Evolutionary conservation across 495 filamentous ascomycete genomes (phyloP), one percentile per base, ranked within the genome.

Genomic region (Lepraria neglecta): DNA sequence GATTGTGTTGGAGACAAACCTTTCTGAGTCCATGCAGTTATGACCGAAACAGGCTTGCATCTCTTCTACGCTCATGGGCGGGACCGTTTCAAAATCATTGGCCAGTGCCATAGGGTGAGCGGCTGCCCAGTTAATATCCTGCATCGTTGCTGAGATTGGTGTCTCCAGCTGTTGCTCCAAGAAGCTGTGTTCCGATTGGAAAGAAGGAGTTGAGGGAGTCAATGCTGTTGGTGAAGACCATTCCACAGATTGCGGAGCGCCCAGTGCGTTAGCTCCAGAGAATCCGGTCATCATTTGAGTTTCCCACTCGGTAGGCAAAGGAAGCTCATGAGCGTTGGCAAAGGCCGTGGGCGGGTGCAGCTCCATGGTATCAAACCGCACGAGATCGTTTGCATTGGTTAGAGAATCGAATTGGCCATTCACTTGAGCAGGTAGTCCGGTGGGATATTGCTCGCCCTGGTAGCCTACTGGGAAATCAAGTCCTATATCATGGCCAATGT

Each of bases 181-280:
- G 38, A 19, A 59, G 40, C 64, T 63, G 43, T 61, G 43, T 59
- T 58, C 58, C n/a, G 65, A 67, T 30, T 54, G 61, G 6, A 58
- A 50, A 21, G 65, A 66, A 42, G 61, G 60, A 35, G 56, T 58
- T 40, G 64, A 66, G 4, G 64, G 60, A 28, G 63, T 58, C 27
- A 63, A 43, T 14, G 48, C 64, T 21, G 58, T 51, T 10, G 62
- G 17, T 9, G 64, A 61, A 33, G 64, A 66, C 45, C 61, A 66
- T 3, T 63, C 60, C 45, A 60, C 17, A 9, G 64, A 35, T 50
- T 61, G 42, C 46, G 64, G 51, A 24, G 42, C 38, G 31, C 56
- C 63, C 40, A 58, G 42, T 24, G 24, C n/a, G 17, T 47, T 53
- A 27, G 48, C 27, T 50, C 56, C 40, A 38, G 56, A 42, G 9